Conservation (phyloP, 177 flowering plant genomes). For the Tripterygium wilfordii region DNA sequence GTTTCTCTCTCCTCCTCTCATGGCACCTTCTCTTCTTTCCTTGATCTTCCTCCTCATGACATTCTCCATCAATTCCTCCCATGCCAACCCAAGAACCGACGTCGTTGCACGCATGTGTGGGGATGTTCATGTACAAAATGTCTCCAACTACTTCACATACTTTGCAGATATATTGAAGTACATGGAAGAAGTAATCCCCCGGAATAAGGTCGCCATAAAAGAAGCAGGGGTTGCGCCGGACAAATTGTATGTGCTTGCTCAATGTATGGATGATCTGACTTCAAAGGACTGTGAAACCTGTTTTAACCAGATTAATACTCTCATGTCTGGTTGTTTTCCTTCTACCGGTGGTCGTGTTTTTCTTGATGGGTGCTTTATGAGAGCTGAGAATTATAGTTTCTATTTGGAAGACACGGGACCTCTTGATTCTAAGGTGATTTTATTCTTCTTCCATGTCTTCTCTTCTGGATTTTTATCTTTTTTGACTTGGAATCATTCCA, state of each 20-base stretch:
- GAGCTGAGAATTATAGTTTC: conserved; percentile 42
- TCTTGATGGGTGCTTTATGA: conserved; percentile 47
- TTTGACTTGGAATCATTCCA: too few species aligned
- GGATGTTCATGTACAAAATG: background rate
- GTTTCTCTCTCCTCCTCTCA: background rate
- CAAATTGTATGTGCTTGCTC: conserved; percentile 16
- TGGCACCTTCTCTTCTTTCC: conserved; percentile 4
- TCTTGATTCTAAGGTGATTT: conserved; percentile 15
- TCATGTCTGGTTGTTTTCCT: conserved; percentile 29
- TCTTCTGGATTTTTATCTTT: too few species aligned
- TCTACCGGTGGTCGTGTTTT: conserved; percentile 35
- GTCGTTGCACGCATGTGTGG: conserved; percentile 10
- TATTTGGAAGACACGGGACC: conserved; percentile 6
- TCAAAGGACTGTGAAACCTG: conserved; percentile 22
- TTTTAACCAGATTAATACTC: background rate
- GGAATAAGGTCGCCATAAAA: conserved; percentile 4
- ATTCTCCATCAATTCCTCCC: background rate
- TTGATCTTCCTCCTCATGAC: background rate
- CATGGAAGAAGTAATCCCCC: conserved; percentile 5
- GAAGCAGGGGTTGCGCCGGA: conserved; percentile 5
- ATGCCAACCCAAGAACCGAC: conserved; percentile 11
- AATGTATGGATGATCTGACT: conserved; percentile 30
- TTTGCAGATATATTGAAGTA: background rate
- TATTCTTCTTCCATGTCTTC: background rate
- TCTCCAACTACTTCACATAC: background rate